These are phyloP conservation scores for Mycena vulgaris DNA, from an alignment of 768 basidiomycete species.

Conservation along the genomic window DNA sequence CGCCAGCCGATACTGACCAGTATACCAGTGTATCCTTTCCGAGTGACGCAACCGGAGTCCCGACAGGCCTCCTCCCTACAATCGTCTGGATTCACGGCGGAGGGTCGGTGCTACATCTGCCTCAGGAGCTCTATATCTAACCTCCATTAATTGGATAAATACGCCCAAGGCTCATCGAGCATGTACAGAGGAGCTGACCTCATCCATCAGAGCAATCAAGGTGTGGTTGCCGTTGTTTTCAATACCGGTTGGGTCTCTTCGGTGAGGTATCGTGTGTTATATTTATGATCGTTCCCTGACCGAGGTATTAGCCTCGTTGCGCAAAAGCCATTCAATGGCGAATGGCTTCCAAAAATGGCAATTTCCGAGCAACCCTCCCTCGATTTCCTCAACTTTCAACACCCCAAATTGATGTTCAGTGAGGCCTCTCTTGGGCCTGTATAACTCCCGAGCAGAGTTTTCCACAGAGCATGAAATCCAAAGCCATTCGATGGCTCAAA, in stretches of 20 bases:
- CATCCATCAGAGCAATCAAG: slow-evolving; percentile 51
- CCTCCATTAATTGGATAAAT: slow-evolving; percentile 48
- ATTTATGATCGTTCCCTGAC: not conserved
- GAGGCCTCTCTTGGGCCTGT: too few relatives aligned
- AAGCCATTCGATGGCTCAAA: too few relatives aligned
- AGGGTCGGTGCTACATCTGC: not conserved
- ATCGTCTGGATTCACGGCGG: slow-evolving; percentile 24
- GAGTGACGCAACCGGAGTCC: not conserved
- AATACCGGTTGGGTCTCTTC: slow-evolving; percentile 48
- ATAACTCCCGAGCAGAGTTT: too few relatives aligned
- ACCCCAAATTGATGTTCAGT: too few relatives aligned
- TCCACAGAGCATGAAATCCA: too few relatives aligned
- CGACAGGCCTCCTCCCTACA: not conserved
- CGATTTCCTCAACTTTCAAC: too few relatives aligned
- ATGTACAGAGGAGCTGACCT: slow-evolving; percentile 52
- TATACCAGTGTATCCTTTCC: slow-evolving; percentile 6
- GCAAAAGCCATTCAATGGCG: too few relatives aligned
- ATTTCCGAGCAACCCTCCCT: too few relatives aligned
- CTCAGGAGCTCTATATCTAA: not conserved
- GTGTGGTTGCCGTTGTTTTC: slow-evolving; percentile 50
- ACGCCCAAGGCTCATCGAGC: slow-evolving; percentile 47
- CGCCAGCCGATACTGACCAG: not conserved
- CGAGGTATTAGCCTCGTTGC: not conserved
- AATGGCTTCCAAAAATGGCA: too few relatives aligned
- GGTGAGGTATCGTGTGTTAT: not conserved